A percentile compares a stretch with the other conserved stretches of the same genome.
These are phyloP conservation scores for Tylopilus vinaceipallidus DNA, from an alignment of 768 basidiomycete genomes.

Conservation along the genomic window DNA sequence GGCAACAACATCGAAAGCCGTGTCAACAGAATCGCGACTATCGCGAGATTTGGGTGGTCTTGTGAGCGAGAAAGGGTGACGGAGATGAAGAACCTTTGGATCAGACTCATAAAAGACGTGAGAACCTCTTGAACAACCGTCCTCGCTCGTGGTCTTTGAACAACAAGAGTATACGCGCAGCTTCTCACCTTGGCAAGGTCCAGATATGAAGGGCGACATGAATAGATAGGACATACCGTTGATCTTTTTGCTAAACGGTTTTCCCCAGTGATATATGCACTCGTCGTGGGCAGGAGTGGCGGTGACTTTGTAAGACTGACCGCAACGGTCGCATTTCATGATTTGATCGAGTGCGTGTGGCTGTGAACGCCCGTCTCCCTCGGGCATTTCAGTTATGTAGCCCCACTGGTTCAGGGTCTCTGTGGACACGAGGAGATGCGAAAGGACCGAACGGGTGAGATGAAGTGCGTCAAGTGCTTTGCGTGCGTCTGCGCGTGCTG, in stretches of 20 bases:
- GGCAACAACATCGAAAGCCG: conserved; percentile 73
- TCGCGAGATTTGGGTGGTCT: conserved; percentile 17
- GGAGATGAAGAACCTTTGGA: conserved; percentile 61
- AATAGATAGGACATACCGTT: conserved; percentile 50
- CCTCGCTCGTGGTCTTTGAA: conserved; percentile 52
- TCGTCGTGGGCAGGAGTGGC: conserved; percentile 52
- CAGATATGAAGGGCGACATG: neutral
- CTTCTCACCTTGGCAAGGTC: conserved; percentile 53
- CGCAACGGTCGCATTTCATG: conserved; percentile 79
- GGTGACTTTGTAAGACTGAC: conserved; percentile 64
- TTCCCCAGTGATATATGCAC: conserved; percentile 87
- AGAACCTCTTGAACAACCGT: conserved; percentile 73
- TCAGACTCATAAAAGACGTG: conserved; percentile 90
- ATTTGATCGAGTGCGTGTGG: conserved; percentile 63
- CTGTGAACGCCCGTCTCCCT: conserved; percentile 58
- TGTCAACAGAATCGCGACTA: conserved; percentile 20
- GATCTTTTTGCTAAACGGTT: conserved; percentile 53
- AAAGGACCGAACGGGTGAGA: conserved; percentile 52
- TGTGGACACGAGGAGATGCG: conserved; percentile 56
- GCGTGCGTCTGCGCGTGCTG: conserved; percentile 51
- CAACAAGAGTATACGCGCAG: conserved; percentile 78
- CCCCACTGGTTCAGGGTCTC: conserved; percentile 64
- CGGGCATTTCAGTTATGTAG: conserved; percentile 69
- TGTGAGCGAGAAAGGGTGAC: conserved; percentile 68
- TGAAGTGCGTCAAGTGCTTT: conserved; percentile 52